Conservation (phyloP, 1,284 basidiomycete species). For the Apiotrichum gamsii region DNA sequence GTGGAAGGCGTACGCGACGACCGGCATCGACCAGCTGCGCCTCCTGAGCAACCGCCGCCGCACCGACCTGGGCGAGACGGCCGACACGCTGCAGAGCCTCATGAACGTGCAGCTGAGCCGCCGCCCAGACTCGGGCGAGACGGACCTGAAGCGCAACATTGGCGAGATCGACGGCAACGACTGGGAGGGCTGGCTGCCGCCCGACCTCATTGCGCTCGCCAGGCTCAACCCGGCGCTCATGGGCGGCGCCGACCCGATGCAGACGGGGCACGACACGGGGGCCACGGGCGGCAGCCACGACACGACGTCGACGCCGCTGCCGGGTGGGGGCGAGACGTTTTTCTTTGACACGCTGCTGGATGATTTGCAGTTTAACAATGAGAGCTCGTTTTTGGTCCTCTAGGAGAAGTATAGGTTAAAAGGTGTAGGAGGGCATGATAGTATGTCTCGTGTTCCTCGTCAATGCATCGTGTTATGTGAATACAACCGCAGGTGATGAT, state of each 20-base stretch:
- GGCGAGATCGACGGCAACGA: slow-evolving; percentile 8
- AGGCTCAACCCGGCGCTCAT: slow-evolving; percentile 10
- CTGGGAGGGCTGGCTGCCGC: slow-evolving; percentile 19
- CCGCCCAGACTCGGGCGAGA: slow-evolving; percentile 2
- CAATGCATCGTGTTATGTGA: too few species aligned
- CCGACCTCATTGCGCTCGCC: slow-evolving; percentile 13
- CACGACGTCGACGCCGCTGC: not conserved
- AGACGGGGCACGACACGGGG: not conserved
- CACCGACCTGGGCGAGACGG: slow-evolving; percentile 16
- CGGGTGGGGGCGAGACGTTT: not conserved
- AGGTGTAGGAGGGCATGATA: too few species aligned
- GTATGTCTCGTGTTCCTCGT: too few species aligned
- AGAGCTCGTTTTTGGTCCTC: slow-evolving; percentile 14
- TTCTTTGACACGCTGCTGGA: slow-evolving; percentile 15
- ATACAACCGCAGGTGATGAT: too few species aligned
- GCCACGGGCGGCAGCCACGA: not conserved
- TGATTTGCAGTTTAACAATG: slow-evolving; percentile 19
- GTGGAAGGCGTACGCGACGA: slow-evolving; percentile 7
- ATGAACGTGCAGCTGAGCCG: slow-evolving; percentile 17
- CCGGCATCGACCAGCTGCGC: slow-evolving; percentile 15
- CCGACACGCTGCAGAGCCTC: slow-evolving; percentile 13
- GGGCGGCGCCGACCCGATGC: too few species aligned
- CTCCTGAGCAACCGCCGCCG: slow-evolving; percentile 6
- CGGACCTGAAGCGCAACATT: slow-evolving; percentile 10
- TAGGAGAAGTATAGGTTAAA: too few species aligned